Conservation (phyloP, 2,329 filamentous ascomycete species). For the Coleophoma cylindrospora region DNA sequence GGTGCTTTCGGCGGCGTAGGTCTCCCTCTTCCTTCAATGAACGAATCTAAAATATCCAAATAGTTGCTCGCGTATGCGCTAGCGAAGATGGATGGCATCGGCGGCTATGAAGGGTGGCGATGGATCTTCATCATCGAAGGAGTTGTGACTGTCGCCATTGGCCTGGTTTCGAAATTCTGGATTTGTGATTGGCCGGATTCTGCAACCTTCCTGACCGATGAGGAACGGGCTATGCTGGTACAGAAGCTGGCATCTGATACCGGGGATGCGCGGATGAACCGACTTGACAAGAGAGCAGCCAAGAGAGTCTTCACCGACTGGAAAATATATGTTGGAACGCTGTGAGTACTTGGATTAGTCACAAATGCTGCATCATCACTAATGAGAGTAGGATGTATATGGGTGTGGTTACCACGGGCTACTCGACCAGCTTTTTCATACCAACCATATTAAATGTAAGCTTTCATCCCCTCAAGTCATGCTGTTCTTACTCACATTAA, state of each 20-base stretch:
- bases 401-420: slow-evolving; percentile 46
- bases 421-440: slow-evolving; percentile 34
- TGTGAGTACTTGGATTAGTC: background rate
- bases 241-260: slow-evolving; percentile 14
- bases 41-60: slow-evolving; percentile 11
- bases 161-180: background rate
- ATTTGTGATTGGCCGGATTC: background rate
- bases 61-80: background rate
- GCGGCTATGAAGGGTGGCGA: background rate
- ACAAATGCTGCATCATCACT: no score
- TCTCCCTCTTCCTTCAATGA: background rate
- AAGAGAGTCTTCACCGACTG: slow-evolving; percentile 38
- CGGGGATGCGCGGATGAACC: slow-evolving; percentile 18
- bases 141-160: background rate
- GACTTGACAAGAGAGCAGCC: slow-evolving; percentile 28
- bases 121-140: background rate
- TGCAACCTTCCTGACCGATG: background rate
- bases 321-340: slow-evolving; percentile 32
- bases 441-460: slow-evolving; percentile 38
- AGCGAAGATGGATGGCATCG: background rate
- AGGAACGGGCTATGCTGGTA: slow-evolving; percentile 15
- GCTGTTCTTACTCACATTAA: slow-evolving; percentile 33
- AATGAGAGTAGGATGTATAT: slow-evolving; percentile 44
- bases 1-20: background rate
- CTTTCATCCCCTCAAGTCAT: slow-evolving; percentile 27